Evolutionary conservation across 306 rosid species (phyloP).

Genomic region (Prunus persica): DNA sequence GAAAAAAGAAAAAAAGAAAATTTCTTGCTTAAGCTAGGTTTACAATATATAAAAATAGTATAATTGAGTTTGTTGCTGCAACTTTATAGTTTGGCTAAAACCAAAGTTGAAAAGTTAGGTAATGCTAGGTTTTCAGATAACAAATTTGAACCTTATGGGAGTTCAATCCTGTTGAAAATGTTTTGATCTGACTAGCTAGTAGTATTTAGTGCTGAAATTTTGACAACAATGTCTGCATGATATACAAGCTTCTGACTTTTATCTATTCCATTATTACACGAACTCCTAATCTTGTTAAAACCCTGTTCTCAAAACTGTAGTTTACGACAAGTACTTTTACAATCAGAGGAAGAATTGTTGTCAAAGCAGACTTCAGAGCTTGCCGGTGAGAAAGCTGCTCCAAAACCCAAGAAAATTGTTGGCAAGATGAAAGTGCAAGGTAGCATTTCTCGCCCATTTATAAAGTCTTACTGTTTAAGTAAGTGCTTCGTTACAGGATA

Average conservation of each 20-base stretch:
- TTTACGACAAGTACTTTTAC: constrained; percentile 77
- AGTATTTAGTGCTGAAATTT: not conserved
- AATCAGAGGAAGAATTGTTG: constrained; percentile 89
- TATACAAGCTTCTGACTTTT: not conserved
- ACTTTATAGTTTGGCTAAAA: not conserved
- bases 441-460: constrained; percentile 31
- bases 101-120: not conserved
- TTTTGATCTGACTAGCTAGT: not conserved
- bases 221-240: not conserved
- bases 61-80: not conserved
- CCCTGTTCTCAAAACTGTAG: constrained; percentile 39
- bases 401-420: constrained; percentile 78
- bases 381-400: constrained; percentile 75
- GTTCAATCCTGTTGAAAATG: not conserved
- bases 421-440: constrained; percentile 99
- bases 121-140: not conserved
- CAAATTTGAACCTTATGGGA: not conserved
- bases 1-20: not conserved
- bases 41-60: not conserved
- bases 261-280: not conserved
- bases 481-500: constrained; percentile 12
- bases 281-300: constrained; percentile 8
- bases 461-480: constrained; percentile 16
- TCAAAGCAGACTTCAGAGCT: constrained; percentile 68
- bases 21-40: not conserved